Base-by-base conservation (phyloP, 2,329 filamentous ascomycete species). In the Colletotrichum caudatum region DNA sequence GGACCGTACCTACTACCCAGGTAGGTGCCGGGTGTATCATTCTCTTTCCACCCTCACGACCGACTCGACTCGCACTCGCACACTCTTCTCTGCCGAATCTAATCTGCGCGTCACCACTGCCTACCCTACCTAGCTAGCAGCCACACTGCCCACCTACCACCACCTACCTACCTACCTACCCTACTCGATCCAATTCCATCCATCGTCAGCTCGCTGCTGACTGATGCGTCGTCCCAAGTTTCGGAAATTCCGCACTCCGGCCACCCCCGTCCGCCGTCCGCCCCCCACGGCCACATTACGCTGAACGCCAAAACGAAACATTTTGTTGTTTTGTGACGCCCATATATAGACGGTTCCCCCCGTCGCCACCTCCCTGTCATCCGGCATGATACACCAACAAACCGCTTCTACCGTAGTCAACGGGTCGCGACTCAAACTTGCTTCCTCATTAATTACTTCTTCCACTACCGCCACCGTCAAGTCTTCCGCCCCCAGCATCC, bases 361-460 rank as follows among this genome's bases (percentile, higher is more conserved):
- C 62, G 68, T 72, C 70, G 59, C 75, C 78, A 64, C 74, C 68
- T 26, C 51, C 74, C 78, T 23, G 37, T 26, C 26, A 48, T 12
- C 75, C 80, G 83, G 80, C 75, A 86, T 87, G 85, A 82, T 85
- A 78, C 85, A 81, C 76, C 79, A 78, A 76, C 82, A 83, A 74
- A 75, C 81, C 73, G 77, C 81, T 37, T 80, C 81, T 64, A 79
- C 79, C 76, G 75, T 84, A 72, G 74, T 84, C 66, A 83, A 81
- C 74, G 80, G 82, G 74, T 83, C 82, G 75, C 84, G 83, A 71
- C 76, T 85, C 73, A 77, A 77, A 51, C 70, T 82, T 58, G 77
- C 78, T 29, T 76, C 72, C 26, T 67, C 71, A n/a, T 37, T 74
- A 18, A 54, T 73, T n/a, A 64, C 68, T n/a, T 62, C 71, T 8